Base-by-base conservation (phyloP, 768 basidiomycete species). In the Agaricus subrufescens region DNA sequence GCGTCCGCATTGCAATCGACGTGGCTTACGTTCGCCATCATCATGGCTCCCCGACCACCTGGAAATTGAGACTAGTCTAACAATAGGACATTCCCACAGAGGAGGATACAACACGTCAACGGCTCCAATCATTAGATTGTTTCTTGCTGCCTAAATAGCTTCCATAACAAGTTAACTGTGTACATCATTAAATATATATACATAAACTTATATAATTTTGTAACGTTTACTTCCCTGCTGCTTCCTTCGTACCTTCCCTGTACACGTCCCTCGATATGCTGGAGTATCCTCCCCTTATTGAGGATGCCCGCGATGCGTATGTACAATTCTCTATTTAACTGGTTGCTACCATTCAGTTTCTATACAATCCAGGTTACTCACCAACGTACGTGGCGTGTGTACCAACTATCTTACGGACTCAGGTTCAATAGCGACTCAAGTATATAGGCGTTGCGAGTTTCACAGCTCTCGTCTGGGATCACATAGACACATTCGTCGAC, bases 401-500 rank as follows among this genome's bases (percentile, higher is more conserved):
- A 6, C 43, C 26, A 46, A 15, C 43, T 38, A 14, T 23, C 26
- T 15, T 12, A 23, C 19, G 40, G 40, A 42, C 19, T 42, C 40
- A 15, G 19, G 19, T 42, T 42, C 40, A 42, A 10, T 6, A 42
- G 40, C 6, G 40, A 14, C 40, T 15, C 26, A 54, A 85, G 82
- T 77, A 72, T 53, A 72, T 85, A 31, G 83, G 78, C 12, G 67
- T 84, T 37, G 74, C 73, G 9, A 76, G 79, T 60, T 80, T 80
- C 61, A 75, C 75, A 1, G 62, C 79, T 15, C 69, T 85, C 11
- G 56, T 84, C n/a, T 84, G 79, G 77, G 82, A 84, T 58, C 82
- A 84, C 57, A 60, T 82, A 25, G 71, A 82, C 57, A 81, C 82
- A 0, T 77, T 84, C 40, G 61, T 63, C 3, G 75, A 77, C 38